These are phyloP conservation scores for Scheffersomyces parashehatae DNA, from an alignment of 1,139 yeast genomes.

Conservation along the genomic window DNA sequence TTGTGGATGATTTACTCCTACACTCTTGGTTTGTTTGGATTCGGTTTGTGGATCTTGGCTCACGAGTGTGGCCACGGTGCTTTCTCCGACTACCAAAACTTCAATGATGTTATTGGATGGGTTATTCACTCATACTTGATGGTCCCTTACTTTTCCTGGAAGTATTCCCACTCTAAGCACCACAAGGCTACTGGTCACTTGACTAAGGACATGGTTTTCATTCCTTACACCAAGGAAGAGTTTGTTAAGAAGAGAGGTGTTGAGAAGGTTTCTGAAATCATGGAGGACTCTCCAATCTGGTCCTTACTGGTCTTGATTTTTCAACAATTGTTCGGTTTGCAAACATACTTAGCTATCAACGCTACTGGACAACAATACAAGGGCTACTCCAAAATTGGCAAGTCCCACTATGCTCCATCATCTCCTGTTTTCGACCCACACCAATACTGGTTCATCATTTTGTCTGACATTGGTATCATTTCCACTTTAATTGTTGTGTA, in stretches of 20 bases:
- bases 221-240: slow-evolving; percentile 55
- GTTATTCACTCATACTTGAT: slow-evolving; percentile 55
- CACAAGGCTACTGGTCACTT: slow-evolving; percentile 66
- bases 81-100: slow-evolving; percentile 54
- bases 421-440: slow-evolving; percentile 56
- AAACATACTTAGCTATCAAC: slow-evolving; percentile 47
- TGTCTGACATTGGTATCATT: slow-evolving; percentile 56
- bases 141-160: slow-evolving; percentile 67
- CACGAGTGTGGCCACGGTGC: slow-evolving; percentile 72
- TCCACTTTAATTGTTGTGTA: slow-evolving; percentile 41
- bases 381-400: slow-evolving; percentile 32
- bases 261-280: slow-evolving; percentile 40
- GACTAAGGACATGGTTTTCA: slow-evolving; percentile 61
- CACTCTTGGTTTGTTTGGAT: slow-evolving; percentile 46
- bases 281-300: slow-evolving; percentile 56
- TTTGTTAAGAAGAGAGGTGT: slow-evolving; percentile 24
- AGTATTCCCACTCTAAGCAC: slow-evolving; percentile 59
- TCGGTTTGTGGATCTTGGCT: slow-evolving; percentile 64
- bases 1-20: slow-evolving; percentile 58
- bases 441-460: slow-evolving; percentile 55
- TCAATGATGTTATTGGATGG: slow-evolving; percentile 63
- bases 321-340: slow-evolving; percentile 60
- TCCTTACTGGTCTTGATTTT: slow-evolving; percentile 44
- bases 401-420: slow-evolving; percentile 52
- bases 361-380: slow-evolving; percentile 54